Conservation (phyloP, 352 stramenopile genomes). For the Phytopythium cucurbitacearum region DNA sequence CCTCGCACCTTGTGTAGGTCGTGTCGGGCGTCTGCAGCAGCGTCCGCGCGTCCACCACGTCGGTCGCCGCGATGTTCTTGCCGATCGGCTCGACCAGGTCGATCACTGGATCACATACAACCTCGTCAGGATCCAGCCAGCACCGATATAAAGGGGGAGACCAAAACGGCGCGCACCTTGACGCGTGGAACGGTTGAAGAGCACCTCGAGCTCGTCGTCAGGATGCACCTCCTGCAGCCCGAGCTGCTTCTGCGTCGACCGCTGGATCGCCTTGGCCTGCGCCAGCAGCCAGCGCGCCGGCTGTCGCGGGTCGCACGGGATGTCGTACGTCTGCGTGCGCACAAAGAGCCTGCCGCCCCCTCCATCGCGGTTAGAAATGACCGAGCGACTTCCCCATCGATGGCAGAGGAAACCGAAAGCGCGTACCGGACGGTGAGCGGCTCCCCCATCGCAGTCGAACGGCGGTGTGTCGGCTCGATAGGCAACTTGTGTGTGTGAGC, state of each 20-base stretch:
- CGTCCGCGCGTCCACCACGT: slow-evolving; percentile 73
- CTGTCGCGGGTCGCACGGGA: slow-evolving; percentile 70
- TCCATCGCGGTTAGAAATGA: background rate
- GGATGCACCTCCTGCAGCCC: slow-evolving; percentile 9
- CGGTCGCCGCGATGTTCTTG: slow-evolving; percentile 56
- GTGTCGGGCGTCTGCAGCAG: slow-evolving; percentile 62
- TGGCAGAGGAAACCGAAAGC: background rate
- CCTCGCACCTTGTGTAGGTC: slow-evolving; percentile 37
- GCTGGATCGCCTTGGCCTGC: slow-evolving; percentile 77
- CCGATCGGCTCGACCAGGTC: slow-evolving; percentile 67
- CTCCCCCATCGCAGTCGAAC: slow-evolving; percentile 19
- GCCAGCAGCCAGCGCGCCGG: slow-evolving; percentile 69
- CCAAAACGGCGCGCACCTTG: slow-evolving; percentile 10
- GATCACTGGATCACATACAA: slow-evolving; percentile 30
- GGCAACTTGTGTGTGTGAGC: too few relatives aligned
- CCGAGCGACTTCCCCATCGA: background rate
- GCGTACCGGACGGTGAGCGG: slow-evolving; percentile 53
- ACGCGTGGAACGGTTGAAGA: slow-evolving; percentile 75
- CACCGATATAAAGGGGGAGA: background rate
- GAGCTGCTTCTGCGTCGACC: slow-evolving; percentile 37
- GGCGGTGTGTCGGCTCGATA: too few relatives aligned
- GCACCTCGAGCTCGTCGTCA: slow-evolving; percentile 68
- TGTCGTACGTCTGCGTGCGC: slow-evolving; percentile 79
- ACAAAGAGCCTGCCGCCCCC: slow-evolving; percentile 53
- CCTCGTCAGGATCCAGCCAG: background rate